Percentiles rank a stretch among this genome's conserved stretches.
Conservation (phyloP, 1,284 basidiomycete species). For the Tylopilus orsonianus region DNA sequence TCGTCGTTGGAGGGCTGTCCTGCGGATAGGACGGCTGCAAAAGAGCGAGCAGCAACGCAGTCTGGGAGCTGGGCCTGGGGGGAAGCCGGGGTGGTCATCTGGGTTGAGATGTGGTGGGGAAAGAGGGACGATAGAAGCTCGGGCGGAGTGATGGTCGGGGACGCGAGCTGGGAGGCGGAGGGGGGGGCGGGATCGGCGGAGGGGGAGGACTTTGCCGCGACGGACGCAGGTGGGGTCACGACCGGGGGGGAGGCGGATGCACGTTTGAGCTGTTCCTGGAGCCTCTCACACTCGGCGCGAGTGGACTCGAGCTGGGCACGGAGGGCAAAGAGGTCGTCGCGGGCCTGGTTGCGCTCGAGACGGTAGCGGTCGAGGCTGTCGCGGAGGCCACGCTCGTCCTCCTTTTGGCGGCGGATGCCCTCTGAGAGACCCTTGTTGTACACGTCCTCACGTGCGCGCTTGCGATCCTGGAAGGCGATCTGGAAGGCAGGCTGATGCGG, state of each 20-base stretch:
- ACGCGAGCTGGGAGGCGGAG: too few relatives aligned
- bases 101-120: conserved; percentile 24
- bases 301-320: conserved; percentile 37
- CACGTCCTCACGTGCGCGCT: conserved; percentile 34
- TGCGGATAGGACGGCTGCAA: conserved; percentile 33
- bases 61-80: conserved; percentile 37
- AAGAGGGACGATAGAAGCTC: conserved; percentile 24
- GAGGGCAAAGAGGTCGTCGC: conserved; percentile 35
- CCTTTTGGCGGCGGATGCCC: conserved; percentile 35
- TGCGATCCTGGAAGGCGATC: conserved; percentile 40
- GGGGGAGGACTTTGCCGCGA: conserved; percentile 7
- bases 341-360: conserved; percentile 34
- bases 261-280: conserved; percentile 28
- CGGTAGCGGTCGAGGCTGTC: conserved; percentile 35
- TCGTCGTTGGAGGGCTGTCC: conserved; percentile 32
- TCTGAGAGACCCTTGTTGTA: conserved; percentile 34
- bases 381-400: conserved; percentile 34
- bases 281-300: conserved; percentile 37
- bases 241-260: background rate
- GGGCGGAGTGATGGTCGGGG: conserved; percentile 19
- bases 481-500: conserved; percentile 39
- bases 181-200: background rate
- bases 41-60: conserved; percentile 37
- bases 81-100: conserved; percentile 34
- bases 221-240: conserved; percentile 7